These are phyloP conservation scores for Rhodomyrtus psidioides DNA, from an alignment of 441 rosid species.

Conservation along the genomic window DNA sequence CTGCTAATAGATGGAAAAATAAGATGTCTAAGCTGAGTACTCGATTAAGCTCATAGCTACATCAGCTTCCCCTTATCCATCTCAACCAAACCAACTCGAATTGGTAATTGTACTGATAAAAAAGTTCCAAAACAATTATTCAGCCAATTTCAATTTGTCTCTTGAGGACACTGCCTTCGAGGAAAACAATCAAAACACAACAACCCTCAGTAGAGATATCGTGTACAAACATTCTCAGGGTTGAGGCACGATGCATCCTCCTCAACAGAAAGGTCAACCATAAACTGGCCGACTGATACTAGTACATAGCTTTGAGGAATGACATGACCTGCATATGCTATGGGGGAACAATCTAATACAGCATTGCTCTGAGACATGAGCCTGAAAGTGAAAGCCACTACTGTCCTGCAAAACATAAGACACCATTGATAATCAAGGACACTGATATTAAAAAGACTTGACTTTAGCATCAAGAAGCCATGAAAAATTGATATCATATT, in stretches of 20 bases:
- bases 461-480: background rate
- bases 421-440: background rate
- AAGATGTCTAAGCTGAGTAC: background rate
- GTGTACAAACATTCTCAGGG: constrained; percentile 57
- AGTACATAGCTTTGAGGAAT: constrained; percentile 89
- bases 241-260: constrained; percentile 54
- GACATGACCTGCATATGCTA: constrained; percentile 93
- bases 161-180: background rate
- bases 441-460: background rate
- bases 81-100: background rate
- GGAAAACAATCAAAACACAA: background rate
- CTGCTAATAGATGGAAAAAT: background rate
- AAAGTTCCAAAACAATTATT: background rate
- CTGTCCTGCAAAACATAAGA: constrained; percentile 46
- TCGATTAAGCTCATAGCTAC: background rate
- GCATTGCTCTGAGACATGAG: constrained; percentile 98
- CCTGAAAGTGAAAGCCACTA: constrained; percentile 76
- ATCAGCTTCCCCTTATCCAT: background rate
- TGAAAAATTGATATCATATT: background rate
- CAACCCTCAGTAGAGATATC: constrained; percentile 11
- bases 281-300: constrained; percentile 90
- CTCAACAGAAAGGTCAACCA: constrained; percentile 97
- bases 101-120: background rate
- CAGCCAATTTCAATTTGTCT: background rate
- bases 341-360: constrained; percentile 85